A percentile compares a stretch with the other conserved stretches of the same genome.
phyloP scores from a whole-genome alignment of 805 yeast species.

The Spathaspora girioi region DNA sequence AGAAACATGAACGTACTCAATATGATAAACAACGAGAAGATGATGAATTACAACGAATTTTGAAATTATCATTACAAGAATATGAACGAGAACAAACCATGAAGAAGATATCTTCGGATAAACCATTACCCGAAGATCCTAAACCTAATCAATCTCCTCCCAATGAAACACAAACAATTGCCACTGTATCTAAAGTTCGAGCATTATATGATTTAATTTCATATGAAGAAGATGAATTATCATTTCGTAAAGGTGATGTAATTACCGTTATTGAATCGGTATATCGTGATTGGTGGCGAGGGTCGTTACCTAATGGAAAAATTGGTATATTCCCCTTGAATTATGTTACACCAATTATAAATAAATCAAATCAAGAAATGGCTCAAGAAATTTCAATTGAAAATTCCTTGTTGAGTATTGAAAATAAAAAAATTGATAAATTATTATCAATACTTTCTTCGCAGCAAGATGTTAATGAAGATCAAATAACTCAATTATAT shows the following conservation, averaged over 20 bases:
- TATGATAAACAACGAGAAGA: slow-evolving; percentile 62
- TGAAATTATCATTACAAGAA: slow-evolving; percentile 70
- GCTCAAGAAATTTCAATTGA: slow-evolving; percentile 49
- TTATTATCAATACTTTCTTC: slow-evolving; percentile 48
- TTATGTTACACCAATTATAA: slow-evolving; percentile 77
- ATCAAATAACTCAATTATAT: slow-evolving; percentile 66
- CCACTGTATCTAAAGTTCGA: slow-evolving; percentile 60
- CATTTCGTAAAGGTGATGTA: slow-evolving; percentile 83
- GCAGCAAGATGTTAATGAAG: slow-evolving; percentile 43
- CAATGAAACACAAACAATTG: slow-evolving; percentile 30
- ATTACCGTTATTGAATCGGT: slow-evolving; percentile 84
- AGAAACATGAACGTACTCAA: slow-evolving; percentile 45
- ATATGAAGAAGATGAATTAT: slow-evolving; percentile 79
- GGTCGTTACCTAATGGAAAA: slow-evolving; percentile 68
- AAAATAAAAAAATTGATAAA: slow-evolving; percentile 59
- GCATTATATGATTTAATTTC: slow-evolving; percentile 82
- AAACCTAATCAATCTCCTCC: slow-evolving; percentile 9
- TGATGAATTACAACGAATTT: slow-evolving; percentile 71
- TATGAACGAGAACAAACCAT: slow-evolving; percentile 39
- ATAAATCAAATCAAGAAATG: slow-evolving; percentile 60
- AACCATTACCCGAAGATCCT: slow-evolving; percentile 25
- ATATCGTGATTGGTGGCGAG: slow-evolving; percentile 95
- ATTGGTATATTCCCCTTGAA: slow-evolving; percentile 90
- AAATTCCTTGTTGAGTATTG: slow-evolving; percentile 47
- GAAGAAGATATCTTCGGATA: slow-evolving; percentile 22